phyloP scores from a whole-genome alignment of 441 rosid genomes.

The Biscutella laevigata region DNA sequence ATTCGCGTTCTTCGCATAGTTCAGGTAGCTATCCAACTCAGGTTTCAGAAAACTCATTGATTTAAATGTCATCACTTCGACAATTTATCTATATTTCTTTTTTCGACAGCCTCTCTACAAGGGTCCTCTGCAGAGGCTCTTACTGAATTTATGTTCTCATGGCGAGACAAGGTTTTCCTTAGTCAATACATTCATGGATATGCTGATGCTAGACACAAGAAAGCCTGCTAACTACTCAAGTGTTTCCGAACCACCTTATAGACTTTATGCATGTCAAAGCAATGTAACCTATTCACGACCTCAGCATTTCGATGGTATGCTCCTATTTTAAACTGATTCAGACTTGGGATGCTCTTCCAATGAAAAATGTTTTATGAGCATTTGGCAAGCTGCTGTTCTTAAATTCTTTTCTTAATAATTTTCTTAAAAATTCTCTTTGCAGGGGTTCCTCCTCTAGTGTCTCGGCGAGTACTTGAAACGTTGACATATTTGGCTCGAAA shows the following conservation, averaged over 20 bases:
- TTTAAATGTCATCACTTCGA: not conserved
- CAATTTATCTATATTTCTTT: constrained; percentile 10
- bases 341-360: not conserved
- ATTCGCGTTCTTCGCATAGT: constrained; percentile 86
- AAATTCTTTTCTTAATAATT: not conserved
- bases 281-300: constrained; percentile 95
- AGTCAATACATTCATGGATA: constrained; percentile 78
- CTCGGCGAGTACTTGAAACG: constrained; percentile 87
- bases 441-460: constrained; percentile 94
- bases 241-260: constrained; percentile 61
- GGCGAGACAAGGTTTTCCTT: constrained; percentile 71
- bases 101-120: constrained; percentile 77
- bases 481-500: constrained; percentile 82
- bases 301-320: constrained; percentile 77
- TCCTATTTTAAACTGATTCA: constrained; percentile 2
- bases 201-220: constrained; percentile 77
- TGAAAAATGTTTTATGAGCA: not conserved
- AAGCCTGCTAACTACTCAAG: constrained; percentile 38
- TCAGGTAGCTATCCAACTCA: constrained; percentile 69
- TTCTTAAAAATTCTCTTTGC: constrained; percentile 12
- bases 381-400: not conserved
- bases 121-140: constrained; percentile 92
- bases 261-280: constrained; percentile 91
- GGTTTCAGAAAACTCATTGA: not conserved
- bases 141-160: constrained; percentile 87